A percentile compares a stretch with the other conserved stretches of the same genome.
Conservation (phyloP, 2,329 filamentous ascomycete species). For the Alternaria incomplexa region DNA sequence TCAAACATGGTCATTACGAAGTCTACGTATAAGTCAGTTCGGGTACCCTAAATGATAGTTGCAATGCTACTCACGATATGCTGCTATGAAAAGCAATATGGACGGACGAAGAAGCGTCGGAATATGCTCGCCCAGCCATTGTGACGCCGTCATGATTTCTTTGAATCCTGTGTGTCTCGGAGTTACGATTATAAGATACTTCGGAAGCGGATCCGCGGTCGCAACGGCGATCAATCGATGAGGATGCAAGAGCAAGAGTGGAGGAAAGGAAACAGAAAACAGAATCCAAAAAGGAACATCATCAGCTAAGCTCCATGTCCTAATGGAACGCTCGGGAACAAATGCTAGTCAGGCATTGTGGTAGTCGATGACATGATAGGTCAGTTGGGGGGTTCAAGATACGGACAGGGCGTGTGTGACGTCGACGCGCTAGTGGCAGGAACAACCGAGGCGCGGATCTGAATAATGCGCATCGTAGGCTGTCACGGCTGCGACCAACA, state of each 20-base stretch:
- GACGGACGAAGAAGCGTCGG: slow-evolving; percentile 37
- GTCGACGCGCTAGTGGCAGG: slow-evolving; percentile 6
- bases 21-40: slow-evolving; percentile 25
- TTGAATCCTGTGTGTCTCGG: background rate
- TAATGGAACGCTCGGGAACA: background rate
- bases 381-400: background rate
- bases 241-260: background rate
- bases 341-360: background rate
- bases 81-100: slow-evolving; percentile 30
- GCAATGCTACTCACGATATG: slow-evolving; percentile 32
- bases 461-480: background rate
- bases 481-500: background rate
- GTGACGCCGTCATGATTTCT: slow-evolving; percentile 12
- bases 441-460: background rate
- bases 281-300: background rate
- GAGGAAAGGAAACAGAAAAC: background rate
- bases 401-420: background rate
- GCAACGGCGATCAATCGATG: background rate
- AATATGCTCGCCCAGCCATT: slow-evolving; percentile 26
- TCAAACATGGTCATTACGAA: slow-evolving; percentile 45
- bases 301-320: background rate
- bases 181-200: background rate
- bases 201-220: background rate
- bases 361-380: background rate
- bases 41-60: too few species aligned